Conservation (phyloP, 2,329 filamentous ascomycete genomes). For the Arthroderma sp. region DNA sequence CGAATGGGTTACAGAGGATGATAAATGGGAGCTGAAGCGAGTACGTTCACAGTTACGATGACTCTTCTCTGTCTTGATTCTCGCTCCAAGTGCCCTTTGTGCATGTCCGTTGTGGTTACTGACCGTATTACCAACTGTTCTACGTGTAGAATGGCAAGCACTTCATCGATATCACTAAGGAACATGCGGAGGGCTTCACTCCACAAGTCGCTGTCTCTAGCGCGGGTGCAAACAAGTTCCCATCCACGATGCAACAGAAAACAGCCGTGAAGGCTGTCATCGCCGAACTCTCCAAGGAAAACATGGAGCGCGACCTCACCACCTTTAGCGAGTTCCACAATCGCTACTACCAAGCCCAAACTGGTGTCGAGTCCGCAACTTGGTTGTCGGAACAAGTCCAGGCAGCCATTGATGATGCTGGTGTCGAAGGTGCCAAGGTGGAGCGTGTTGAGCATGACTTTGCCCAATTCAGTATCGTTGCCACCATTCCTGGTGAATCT, state of each 20-base stretch:
- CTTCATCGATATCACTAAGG: slow-evolving; percentile 89
- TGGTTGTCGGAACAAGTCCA: slow-evolving; percentile 73
- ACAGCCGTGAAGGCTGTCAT: slow-evolving; percentile 51
- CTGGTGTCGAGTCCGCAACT: slow-evolving; percentile 67
- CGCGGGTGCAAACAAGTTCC: slow-evolving; percentile 44
- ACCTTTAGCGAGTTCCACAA: slow-evolving; percentile 50
- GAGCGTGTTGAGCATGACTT: slow-evolving; percentile 68
- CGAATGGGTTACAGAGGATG: slow-evolving; percentile 78
- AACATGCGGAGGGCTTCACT: slow-evolving; percentile 48
- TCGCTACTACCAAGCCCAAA: slow-evolving; percentile 45
- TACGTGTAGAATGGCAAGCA: slow-evolving; percentile 25
- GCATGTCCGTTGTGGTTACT: background rate
- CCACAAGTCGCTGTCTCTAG: slow-evolving; percentile 15
- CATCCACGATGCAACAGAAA: slow-evolving; percentile 50
- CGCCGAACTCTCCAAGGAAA: slow-evolving; percentile 55
- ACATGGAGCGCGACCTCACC: slow-evolving; percentile 66
- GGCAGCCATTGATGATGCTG: slow-evolving; percentile 55
- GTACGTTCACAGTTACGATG: slow-evolving; percentile 34
- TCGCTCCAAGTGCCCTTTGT: background rate
- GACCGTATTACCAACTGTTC: background rate
- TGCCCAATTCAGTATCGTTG: slow-evolving; percentile 85
- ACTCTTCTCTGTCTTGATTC: background rate
- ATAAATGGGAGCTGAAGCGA: slow-evolving; percentile 83
- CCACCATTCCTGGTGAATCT: slow-evolving; percentile 72
- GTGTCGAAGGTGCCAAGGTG: slow-evolving; percentile 57